phyloP scores from a whole-genome alignment of 1,139 yeast species.

The Zygosaccharomyces pseudobailii region DNA sequence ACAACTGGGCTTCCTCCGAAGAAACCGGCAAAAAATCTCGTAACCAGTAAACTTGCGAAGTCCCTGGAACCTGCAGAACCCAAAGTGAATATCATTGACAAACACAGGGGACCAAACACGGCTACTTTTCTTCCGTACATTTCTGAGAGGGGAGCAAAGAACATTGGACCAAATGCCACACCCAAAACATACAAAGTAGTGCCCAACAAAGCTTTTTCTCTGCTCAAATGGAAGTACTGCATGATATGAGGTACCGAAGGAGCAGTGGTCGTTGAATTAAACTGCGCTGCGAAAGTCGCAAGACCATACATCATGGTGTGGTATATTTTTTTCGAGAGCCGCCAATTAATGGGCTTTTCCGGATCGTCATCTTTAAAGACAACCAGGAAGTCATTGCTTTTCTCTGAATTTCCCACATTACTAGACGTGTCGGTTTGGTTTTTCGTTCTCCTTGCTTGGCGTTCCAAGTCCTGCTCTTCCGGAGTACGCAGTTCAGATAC shows the following conservation, averaged over 20 bases:
- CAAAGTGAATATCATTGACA: constrained; percentile 46
- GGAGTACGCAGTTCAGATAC: not conserved
- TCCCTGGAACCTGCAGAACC: constrained; percentile 47
- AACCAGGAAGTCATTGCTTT: not conserved
- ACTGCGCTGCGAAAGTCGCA: constrained; percentile 43
- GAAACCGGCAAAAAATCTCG: constrained; percentile 48
- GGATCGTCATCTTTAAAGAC: constrained; percentile 27
- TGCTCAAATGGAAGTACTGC: constrained; percentile 33
- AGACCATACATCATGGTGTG: constrained; percentile 41
- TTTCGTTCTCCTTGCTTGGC: not conserved
- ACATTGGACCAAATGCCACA: constrained; percentile 42
- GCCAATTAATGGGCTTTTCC: constrained; percentile 38
- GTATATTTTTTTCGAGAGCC: constrained; percentile 30
- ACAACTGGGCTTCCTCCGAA: constrained; percentile 53
- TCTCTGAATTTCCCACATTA: not conserved
- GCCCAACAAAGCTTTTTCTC: constrained; percentile 37
- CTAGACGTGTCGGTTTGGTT: not conserved
- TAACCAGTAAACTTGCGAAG: constrained; percentile 42
- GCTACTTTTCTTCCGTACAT: constrained; percentile 43
- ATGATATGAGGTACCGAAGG: constrained; percentile 32
- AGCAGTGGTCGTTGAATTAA: constrained; percentile 40
- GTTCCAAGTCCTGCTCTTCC: not conserved
- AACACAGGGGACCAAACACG: constrained; percentile 42
- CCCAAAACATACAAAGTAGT: constrained; percentile 44
- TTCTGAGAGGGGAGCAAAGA: constrained; percentile 42